phyloP scores from a whole-genome alignment of 805 yeast genomes.

The Tetrapisispora pingtungensis region DNA sequence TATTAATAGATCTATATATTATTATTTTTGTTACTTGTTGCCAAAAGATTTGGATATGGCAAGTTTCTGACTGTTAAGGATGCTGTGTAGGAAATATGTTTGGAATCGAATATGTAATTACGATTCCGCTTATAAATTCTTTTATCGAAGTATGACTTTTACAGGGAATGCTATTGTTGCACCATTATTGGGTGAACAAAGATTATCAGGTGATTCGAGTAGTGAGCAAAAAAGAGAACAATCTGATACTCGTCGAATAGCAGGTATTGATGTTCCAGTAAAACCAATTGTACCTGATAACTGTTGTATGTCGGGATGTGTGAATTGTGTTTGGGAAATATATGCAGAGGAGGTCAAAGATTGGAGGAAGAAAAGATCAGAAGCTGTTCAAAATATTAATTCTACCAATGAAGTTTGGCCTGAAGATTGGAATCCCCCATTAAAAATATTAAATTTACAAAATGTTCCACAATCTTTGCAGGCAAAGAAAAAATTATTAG shows the following conservation, averaged over 20 bases:
- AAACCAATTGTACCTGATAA: slow-evolving; percentile 86
- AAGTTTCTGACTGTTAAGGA: not conserved
- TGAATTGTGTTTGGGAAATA: slow-evolving; percentile 93
- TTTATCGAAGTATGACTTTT: slow-evolving; percentile 18
- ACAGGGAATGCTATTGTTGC: slow-evolving; percentile 29
- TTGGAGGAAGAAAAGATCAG: slow-evolving; percentile 54
- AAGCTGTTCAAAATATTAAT: slow-evolving; percentile 47
- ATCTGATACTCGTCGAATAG: slow-evolving; percentile 28
- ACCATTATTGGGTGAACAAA: slow-evolving; percentile 34
- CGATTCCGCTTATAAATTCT: not conserved
- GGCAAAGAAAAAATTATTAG: slow-evolving; percentile 4
- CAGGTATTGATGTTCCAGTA: slow-evolving; percentile 72
- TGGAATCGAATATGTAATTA: not conserved
- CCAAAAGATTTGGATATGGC: too few species aligned
- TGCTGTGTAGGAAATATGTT: not conserved
- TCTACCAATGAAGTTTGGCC: slow-evolving; percentile 51
- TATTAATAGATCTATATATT: too few species aligned
- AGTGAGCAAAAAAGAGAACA: slow-evolving; percentile 46
- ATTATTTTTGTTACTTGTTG: too few species aligned
- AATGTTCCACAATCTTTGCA: slow-evolving; percentile 32
- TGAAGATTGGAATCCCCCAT: slow-evolving; percentile 48
- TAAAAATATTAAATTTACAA: slow-evolving; percentile 31
- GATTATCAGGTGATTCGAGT: slow-evolving; percentile 44
- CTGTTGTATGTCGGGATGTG: slow-evolving; percentile 96
- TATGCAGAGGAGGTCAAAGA: slow-evolving; percentile 80